A percentile compares a stretch with the other conserved stretches of the same genome.
Conservation (phyloP, 768 basidiomycete genomes). For the Tulasnella sp. region DNA sequence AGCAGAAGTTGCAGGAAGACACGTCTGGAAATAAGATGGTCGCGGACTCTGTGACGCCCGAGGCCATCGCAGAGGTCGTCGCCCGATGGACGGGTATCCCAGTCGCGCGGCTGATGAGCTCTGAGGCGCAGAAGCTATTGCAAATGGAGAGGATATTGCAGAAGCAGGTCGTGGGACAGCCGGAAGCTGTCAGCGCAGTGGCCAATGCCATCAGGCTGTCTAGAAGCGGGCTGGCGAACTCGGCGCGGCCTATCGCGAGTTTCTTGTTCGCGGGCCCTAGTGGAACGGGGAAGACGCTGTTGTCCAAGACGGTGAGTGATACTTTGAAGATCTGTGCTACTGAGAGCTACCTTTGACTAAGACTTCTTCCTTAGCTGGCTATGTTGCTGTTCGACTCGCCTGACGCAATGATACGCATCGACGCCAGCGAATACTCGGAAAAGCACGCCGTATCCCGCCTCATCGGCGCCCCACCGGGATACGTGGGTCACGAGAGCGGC, state of each 20-base stretch:
- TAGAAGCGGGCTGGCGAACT: slow-evolving; percentile 85
- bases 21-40: slow-evolving; percentile 31
- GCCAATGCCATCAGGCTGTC: slow-evolving; percentile 89
- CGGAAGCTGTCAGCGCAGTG: slow-evolving; percentile 82
- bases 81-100: slow-evolving; percentile 90
- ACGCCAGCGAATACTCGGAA: slow-evolving; percentile 88
- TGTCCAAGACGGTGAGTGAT: slow-evolving; percentile 70
- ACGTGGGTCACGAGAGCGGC: slow-evolving; percentile 52
- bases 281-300: slow-evolving; percentile 81
- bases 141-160: slow-evolving; percentile 77
- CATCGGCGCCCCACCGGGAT: slow-evolving; percentile 57
- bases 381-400: slow-evolving; percentile 81
- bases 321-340: not conserved
- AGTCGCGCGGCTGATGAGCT: slow-evolving; percentile 73
- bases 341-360: slow-evolving; percentile 7
- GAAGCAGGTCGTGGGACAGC: slow-evolving; percentile 58
- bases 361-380: slow-evolving; percentile 50
- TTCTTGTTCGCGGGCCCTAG: slow-evolving; percentile 90
- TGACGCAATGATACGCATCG: slow-evolving; percentile 85
- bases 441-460: slow-evolving; percentile 63
- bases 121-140: slow-evolving; percentile 81
- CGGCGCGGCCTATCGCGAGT: slow-evolving; percentile 78
- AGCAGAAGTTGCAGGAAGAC: slow-evolving; percentile 59
- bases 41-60: slow-evolving; percentile 65
- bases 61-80: slow-evolving; percentile 90